phyloP scores from a whole-genome alignment of 208 protist genomes.

The Acanthamoeba quina region DNA sequence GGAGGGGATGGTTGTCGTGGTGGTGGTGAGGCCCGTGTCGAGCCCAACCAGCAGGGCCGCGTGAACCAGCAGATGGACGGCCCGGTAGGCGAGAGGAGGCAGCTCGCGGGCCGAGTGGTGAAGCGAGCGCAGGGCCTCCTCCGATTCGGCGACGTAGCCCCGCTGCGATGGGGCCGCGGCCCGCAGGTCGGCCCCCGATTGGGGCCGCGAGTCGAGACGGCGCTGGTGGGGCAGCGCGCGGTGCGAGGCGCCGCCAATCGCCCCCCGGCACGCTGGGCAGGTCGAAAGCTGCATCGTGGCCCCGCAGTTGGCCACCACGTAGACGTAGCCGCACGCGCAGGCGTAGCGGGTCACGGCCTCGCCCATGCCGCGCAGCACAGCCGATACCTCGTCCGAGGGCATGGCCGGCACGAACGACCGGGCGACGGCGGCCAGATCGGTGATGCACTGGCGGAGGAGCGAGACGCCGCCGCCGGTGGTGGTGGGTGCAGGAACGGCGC shows the following conservation, averaged over 20 bases:
- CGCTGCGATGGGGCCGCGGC: not conserved
- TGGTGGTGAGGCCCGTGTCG: not conserved
- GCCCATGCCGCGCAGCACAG: not conserved
- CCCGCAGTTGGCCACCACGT: constrained; percentile 28
- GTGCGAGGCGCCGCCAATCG: constrained; percentile 9
- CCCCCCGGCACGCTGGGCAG: constrained; percentile 11
- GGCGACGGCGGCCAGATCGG: constrained; percentile 1
- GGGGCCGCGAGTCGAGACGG: not conserved
- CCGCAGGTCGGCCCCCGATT: not conserved
- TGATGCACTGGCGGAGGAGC: not conserved
- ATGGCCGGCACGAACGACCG: not conserved
- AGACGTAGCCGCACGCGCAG: constrained; percentile 14
- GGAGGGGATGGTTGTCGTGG: not conserved
- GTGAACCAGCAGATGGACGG: not conserved
- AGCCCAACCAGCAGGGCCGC: constrained; percentile 1
- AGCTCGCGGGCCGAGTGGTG: not conserved
- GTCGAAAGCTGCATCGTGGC: constrained; percentile 18
- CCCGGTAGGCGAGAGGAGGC: not conserved
- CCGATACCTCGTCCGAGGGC: constrained; percentile 20
- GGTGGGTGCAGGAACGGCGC: not conserved
- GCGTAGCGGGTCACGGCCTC: constrained; percentile 28
- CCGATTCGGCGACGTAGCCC: constrained; percentile 21
- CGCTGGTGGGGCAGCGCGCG: not conserved
- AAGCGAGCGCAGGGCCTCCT: not conserved
- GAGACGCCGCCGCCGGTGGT: not conserved